Evolutionary conservation across 441 rosid genomes (phyloP), one percentile per base, ranked within the genome.

Genomic region (Gossypium schwendimanii): DNA sequence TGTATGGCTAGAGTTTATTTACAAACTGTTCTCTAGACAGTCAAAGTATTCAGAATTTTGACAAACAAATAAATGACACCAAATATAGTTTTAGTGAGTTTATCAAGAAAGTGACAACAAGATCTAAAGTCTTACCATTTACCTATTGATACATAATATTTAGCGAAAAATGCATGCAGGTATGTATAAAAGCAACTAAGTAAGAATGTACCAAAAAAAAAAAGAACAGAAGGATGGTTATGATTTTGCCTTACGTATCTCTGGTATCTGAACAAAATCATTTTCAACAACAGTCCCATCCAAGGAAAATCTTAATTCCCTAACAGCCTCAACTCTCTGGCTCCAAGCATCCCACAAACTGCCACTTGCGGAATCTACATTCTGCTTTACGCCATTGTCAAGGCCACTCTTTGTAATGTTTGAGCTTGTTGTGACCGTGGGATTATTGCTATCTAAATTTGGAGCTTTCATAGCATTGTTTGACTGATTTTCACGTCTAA

Each of bases 291-390:
- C 79, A 83, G 69, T 70, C 61, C 97, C 97, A 72, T 88, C 92
- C 77, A 91, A 81, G 75, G 97, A 88, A 87, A 94, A 94, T 78
- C 96, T 85, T 77, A 89, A 76, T 60, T 82, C 81, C 76, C 93
- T 82, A 71, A 83, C 85, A 60, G 92, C 89, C 82, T 94, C 97
- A 66, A 94, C 99, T 84, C 94, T 89, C 78, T 84, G 80, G 74
- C 89, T 87, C 99, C 98, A 94, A 63, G 81, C 69, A 82, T 81
- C 85, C 99, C 99, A 92, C 78, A 78, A 85, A 77, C 70, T 77
- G 71, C 79, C 84, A 76, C 62, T 70, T 64, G 66, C 63, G 50
- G 75, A 70, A 61, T 62, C 76, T 64, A 75, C 60, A 75, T 80
- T 83, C 75, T 80, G 85, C 62, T 73, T 26, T 61, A 39, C 70